Conservation (phyloP, 805 yeast species). For the Lipomyces lipofer region DNA sequence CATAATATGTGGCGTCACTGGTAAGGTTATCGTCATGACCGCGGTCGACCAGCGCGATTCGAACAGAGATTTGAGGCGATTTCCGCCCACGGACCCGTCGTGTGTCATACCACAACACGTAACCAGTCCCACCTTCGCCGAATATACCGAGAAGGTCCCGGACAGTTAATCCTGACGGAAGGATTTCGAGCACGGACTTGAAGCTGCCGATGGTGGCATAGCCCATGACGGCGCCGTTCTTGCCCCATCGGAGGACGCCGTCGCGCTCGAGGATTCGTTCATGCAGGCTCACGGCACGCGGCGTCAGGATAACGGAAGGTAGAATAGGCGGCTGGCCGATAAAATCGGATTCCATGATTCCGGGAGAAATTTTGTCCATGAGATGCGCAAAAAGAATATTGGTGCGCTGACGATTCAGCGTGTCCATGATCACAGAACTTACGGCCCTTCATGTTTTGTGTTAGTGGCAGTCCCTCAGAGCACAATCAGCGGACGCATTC, state of each 20-base stretch:
- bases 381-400: slow-evolving; percentile 37
- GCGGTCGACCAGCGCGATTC: slow-evolving; percentile 31
- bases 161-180: slow-evolving; percentile 22
- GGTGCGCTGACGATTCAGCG: slow-evolving; percentile 40
- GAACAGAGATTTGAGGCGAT: slow-evolving; percentile 19
- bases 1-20: background rate
- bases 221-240: slow-evolving; percentile 34
- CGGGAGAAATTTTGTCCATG: slow-evolving; percentile 22
- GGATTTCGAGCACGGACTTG: slow-evolving; percentile 23
- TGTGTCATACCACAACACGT: slow-evolving; percentile 30
- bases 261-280: slow-evolving; percentile 39
- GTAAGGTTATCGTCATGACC: slow-evolving; percentile 1
- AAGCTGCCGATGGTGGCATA: slow-evolving; percentile 34
- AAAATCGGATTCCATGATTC: slow-evolving; percentile 17
- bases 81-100: slow-evolving; percentile 15
- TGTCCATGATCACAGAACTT: slow-evolving; percentile 36
- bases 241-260: slow-evolving; percentile 37
- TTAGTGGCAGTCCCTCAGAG: background rate
- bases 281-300: slow-evolving; percentile 30
- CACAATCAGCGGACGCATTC: background rate
- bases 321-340: slow-evolving; percentile 15
- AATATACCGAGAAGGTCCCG: slow-evolving; percentile 16
- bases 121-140: slow-evolving; percentile 29
- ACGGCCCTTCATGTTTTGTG: slow-evolving; percentile 40
- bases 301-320: slow-evolving; percentile 33